Conservation (phyloP, 2,329 filamentous ascomycete genomes). For the Aspergillaceae sp. region DNA sequence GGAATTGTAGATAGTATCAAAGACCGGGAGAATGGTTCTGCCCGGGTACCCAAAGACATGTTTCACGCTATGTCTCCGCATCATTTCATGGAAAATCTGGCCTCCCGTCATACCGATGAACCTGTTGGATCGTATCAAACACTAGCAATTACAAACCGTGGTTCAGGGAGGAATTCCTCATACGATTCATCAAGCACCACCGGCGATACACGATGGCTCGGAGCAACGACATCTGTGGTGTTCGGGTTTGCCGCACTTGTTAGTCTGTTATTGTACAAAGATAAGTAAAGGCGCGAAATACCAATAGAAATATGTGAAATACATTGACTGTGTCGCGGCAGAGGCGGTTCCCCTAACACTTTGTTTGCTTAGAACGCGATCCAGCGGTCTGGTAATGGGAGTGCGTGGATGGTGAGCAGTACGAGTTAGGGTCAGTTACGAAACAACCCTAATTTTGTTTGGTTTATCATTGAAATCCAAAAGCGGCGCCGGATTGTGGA, state of each 20-base stretch:
- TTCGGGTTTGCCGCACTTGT: neutral
- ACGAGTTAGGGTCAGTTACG: neutral
- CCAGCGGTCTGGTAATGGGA: neutral
- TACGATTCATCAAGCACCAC: neutral
- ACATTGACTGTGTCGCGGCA: neutral
- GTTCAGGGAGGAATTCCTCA: neutral
- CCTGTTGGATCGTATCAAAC: slow-evolving; percentile 28
- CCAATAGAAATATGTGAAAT: neutral
- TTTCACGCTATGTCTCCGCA: slow-evolving; percentile 76
- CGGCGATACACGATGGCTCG: neutral
- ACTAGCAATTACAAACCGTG: neutral
- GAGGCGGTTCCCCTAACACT: neutral
- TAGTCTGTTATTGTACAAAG: neutral
- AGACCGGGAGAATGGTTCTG: slow-evolving; percentile 86
- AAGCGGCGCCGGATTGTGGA: neutral
- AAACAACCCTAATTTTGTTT: neutral
- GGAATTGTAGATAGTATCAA: slow-evolving; percentile 95
- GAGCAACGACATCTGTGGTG: neutral
- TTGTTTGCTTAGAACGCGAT: neutral
- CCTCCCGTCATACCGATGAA: slow-evolving; percentile 85
- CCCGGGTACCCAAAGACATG: slow-evolving; percentile 86
- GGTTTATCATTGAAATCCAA: too few relatives aligned
- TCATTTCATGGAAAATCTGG: slow-evolving; percentile 93
- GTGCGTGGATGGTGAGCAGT: neutral
- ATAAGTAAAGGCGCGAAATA: neutral